Evolutionary conservation across 371 early-diverging fungal species (phyloP), one percentile per base, ranked within the genome.

Genomic region (Mortierella sp.): DNA sequence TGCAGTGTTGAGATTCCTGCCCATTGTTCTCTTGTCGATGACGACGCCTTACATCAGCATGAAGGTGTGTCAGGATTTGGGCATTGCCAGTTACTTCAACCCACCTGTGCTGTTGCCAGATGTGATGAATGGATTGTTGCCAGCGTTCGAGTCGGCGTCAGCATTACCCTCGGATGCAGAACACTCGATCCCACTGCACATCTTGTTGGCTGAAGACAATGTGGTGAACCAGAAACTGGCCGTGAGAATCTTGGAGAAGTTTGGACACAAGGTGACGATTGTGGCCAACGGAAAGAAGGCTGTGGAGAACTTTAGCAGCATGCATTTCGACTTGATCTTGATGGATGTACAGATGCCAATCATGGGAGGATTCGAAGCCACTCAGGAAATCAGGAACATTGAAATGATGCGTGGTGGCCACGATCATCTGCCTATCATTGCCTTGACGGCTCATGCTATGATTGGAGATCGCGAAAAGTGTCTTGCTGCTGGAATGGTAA

Each of bases 331-430:
- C 60, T 54, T 93, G 57, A 88, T 93, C 50, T 78, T 93, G 54
- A 93, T 92, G 94, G 94, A 93, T 76, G 87, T 92, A 2, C 91
- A 92, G 66, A 89, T 89, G 90, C 90, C 86, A 8, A 79, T 89
- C 39, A 90, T 93, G 90, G 92, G 90, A 39, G 93, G 93, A 8
- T 90, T 91, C 62, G 86, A 89, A 55, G 91, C 93, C 0, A 93
- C 92, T 1, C 85, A 84, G 58, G 80, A 79, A 55, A 93, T 93
- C 48, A 83, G 94, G 17, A 55, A 64, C 68, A 80, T 53, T 72
- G 82, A 72, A 89, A 91, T 63, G 63, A 56, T 45, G 78, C 59
- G 55, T 29, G 57, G 57, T 10, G 50, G 51, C 13, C 56, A 80
- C 8, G 79, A 82, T n/a, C 90, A 82, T 60, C 80, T 87, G 24